Conservation (phyloP, 2,329 filamentous ascomycete species). For the Raffaelea albimanens region DNA sequence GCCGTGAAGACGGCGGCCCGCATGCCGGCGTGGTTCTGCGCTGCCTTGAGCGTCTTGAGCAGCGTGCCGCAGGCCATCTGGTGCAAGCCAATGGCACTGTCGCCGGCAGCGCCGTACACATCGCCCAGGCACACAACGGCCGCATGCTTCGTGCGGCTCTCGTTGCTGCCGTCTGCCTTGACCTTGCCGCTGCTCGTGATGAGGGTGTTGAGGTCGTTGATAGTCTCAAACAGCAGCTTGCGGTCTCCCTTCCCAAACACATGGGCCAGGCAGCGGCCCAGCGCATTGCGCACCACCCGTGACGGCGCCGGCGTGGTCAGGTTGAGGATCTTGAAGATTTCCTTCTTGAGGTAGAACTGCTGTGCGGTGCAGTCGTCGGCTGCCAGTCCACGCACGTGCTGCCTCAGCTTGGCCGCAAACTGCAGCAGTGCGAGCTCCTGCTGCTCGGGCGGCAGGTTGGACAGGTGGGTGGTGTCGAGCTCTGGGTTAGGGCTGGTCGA, state of each 20-base stretch:
- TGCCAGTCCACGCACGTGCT: constrained; percentile 66
- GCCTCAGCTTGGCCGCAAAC: constrained; percentile 73
- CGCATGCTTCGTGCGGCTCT: constrained; percentile 60
- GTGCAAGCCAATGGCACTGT: constrained; percentile 81
- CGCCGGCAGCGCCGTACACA: constrained; percentile 83
- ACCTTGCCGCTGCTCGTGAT: constrained; percentile 50
- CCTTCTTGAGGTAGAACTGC: constrained; percentile 86
- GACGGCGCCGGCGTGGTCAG: constrained; percentile 73
- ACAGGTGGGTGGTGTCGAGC: constrained; percentile 83
- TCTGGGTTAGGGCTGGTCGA: constrained; percentile 53
- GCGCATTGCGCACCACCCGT: constrained; percentile 79
- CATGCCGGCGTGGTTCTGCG: constrained; percentile 71
- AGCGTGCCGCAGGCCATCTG: constrained; percentile 62
- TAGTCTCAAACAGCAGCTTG: constrained; percentile 86
- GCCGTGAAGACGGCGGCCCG: constrained; percentile 69
- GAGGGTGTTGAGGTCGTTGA: constrained; percentile 73
- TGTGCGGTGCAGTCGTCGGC: constrained; percentile 76
- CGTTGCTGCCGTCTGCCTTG: constrained; percentile 51
- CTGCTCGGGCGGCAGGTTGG: constrained; percentile 83
- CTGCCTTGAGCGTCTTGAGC: constrained; percentile 69
- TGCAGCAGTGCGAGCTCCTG: constrained; percentile 90
- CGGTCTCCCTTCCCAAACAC: constrained; percentile 80
- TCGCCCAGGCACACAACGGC: constrained; percentile 80
- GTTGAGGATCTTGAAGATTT: constrained; percentile 87
- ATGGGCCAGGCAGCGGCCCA: constrained; percentile 74